Base-by-base conservation (phyloP, 306 rosid species). In the Acacia confusa region DNA sequence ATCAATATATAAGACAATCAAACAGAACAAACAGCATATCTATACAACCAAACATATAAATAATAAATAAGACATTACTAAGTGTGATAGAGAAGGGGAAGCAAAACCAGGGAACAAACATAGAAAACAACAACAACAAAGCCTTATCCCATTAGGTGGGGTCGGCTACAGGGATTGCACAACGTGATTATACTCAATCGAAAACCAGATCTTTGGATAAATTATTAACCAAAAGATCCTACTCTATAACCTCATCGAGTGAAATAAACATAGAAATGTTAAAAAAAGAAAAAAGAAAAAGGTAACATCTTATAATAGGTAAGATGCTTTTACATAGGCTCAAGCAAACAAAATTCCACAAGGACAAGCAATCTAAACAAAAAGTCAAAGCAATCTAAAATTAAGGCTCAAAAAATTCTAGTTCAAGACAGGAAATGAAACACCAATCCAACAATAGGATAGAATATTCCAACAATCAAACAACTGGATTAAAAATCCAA, bases 1-100 rank as follows among this genome's bases (percentile, higher is more conserved):
- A 65, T 79, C 80, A 65, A 41, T 53, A 81, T 22, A 74, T 58
- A 32, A 67, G 79, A 81, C 28, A 44, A 66, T 40, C 70, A 10
- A 57, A 44, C 63, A 20, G 64, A 52, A 75, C 47, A 47, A 22
- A 66, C 16, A 81, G 47, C 53, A 44, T 40, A 24, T 7, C 55
- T 24, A 40, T 25, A 44, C 50, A 9, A 17, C 6, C 55, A 81
- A 20, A 25, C n/a, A 63, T 44, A 28, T 28, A 38, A 38, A 77
- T 63, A 52, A 53, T 11, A 70, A 27, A 45, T 2, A 74, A 47
- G 81, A 25, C 32, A 58, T 12, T 57, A 17, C 20, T 27, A 67
- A 74, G 24, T 11, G 75, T 25, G 58, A 71, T 16, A 40, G 20
- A 43, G 40, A 71, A 15, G 22, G 15, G 24, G 41, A 45, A 71